Evolutionary conservation across 345 rosid species (phyloP).

Genomic region (Clausena lansium): DNA sequence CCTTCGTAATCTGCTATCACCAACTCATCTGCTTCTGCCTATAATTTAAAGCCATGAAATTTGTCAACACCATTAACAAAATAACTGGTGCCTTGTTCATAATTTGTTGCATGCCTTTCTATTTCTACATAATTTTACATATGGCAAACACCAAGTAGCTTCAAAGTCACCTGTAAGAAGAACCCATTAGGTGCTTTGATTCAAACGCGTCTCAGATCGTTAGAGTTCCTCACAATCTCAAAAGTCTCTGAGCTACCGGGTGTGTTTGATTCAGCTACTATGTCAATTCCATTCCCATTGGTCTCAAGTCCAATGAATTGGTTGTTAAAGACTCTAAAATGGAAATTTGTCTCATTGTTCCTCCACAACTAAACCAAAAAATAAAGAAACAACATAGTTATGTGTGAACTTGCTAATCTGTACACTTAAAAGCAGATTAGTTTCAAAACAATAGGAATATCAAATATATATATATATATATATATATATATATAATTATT

Average conservation of each 20-base stretch:
- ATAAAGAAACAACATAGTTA: not conserved
- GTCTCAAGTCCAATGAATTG: slow-evolving; percentile 44
- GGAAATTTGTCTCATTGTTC: slow-evolving; percentile 38
- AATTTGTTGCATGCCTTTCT: not conserved
- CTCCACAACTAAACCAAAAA: slow-evolving; percentile 47
- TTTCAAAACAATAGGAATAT: not conserved
- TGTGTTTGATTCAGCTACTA: slow-evolving; percentile 34
- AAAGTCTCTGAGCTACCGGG: slow-evolving; percentile 33
- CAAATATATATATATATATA: not conserved
- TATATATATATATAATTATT: too few species aligned
- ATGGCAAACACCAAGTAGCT: not conserved
- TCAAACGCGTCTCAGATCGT: slow-evolving; percentile 34
- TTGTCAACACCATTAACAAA: not conserved
- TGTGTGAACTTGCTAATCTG: not conserved
- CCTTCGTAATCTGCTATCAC: slow-evolving; percentile 49
- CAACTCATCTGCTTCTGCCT: slow-evolving; percentile 49
- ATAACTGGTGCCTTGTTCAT: not conserved
- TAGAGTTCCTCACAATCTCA: slow-evolving; percentile 41
- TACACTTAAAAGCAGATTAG: not conserved
- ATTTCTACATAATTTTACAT: not conserved
- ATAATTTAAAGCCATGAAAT: not conserved
- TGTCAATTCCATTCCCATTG: slow-evolving; percentile 24
- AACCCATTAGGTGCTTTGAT: slow-evolving; percentile 54
- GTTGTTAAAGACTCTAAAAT: slow-evolving; percentile 47
- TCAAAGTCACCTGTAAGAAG: slow-evolving; percentile 41